A percentile compares a stretch with the other conserved stretches of the same genome.
phyloP scores from a whole-genome alignment of 2,329 filamentous ascomycete species.

The Aspergillus tanneri region DNA sequence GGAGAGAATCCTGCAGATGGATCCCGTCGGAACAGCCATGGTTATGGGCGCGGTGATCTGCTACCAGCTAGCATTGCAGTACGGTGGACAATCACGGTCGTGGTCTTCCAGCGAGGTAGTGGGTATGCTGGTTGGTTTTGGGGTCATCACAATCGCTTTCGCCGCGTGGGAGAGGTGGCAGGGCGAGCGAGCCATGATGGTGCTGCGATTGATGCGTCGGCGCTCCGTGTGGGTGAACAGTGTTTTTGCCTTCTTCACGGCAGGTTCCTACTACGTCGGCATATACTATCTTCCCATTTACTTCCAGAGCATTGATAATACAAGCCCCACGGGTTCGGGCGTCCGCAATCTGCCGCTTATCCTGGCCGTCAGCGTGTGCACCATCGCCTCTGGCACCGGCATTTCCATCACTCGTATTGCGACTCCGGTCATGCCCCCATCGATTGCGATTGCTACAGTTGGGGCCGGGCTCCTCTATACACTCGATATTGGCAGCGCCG shows the following conservation, averaged over 20 bases:
- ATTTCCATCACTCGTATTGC: conserved; percentile 12
- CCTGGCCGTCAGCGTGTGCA: conserved; percentile 30
- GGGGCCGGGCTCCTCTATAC: conserved; percentile 22
- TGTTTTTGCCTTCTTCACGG: neutral
- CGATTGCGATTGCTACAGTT: conserved; percentile 10
- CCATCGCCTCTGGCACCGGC: conserved; percentile 26
- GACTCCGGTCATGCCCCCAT: no score
- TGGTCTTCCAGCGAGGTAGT: neutral
- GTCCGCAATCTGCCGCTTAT: conserved; percentile 48
- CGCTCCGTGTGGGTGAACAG: no score
- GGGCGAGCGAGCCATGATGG: neutral
- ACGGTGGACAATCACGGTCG: neutral
- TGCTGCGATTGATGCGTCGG: neutral
- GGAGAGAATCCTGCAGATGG: neutral
- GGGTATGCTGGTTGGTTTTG: neutral
- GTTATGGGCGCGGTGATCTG: neutral
- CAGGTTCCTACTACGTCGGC: conserved; percentile 25
- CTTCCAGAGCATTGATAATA: conserved; percentile 43
- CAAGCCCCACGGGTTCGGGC: conserved; percentile 36
- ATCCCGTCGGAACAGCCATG: neutral
- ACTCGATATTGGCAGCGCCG: conserved; percentile 11
- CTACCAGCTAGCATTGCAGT: neutral
- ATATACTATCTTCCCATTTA: conserved; percentile 51
- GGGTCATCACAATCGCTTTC: neutral
- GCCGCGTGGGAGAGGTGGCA: neutral